Conservation (phyloP, 1,284 basidiomycete species). For the Heimioporus retisporus region DNA sequence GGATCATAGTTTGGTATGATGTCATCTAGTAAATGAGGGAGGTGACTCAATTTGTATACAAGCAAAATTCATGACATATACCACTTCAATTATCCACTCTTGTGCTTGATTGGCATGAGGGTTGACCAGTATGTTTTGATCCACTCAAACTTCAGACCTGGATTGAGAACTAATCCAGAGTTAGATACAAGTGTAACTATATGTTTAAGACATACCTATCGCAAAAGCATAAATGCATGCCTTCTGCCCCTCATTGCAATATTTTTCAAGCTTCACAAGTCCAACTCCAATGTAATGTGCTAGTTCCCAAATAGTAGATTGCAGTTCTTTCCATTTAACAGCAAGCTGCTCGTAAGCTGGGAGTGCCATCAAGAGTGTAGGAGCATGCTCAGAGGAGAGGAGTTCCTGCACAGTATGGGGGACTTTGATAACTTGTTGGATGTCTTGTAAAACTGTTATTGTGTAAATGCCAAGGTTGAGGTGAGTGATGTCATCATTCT, state of each 20-base stretch:
- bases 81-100: slow-evolving; percentile 1
- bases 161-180: slow-evolving; percentile 2
- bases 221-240: background rate
- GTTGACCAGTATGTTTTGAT: background rate
- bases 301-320: background rate
- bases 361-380: background rate
- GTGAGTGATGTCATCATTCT: background rate
- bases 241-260: background rate
- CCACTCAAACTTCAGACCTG: background rate
- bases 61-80: background rate
- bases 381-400: slow-evolving; percentile 3
- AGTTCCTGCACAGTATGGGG: background rate
- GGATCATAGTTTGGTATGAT: background rate
- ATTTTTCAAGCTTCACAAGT: background rate
- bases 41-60: background rate
- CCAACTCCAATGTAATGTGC: background rate
- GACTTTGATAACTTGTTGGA: slow-evolving; percentile 3
- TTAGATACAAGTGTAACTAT: background rate
- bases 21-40: background rate
- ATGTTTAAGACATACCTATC: background rate
- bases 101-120: background rate
- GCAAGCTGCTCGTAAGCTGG: background rate
- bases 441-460: background rate
- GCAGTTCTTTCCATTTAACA: background rate
- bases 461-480: background rate